Conservation (phyloP, 805 yeast genomes). For the Kuraishia cidri region DNA sequence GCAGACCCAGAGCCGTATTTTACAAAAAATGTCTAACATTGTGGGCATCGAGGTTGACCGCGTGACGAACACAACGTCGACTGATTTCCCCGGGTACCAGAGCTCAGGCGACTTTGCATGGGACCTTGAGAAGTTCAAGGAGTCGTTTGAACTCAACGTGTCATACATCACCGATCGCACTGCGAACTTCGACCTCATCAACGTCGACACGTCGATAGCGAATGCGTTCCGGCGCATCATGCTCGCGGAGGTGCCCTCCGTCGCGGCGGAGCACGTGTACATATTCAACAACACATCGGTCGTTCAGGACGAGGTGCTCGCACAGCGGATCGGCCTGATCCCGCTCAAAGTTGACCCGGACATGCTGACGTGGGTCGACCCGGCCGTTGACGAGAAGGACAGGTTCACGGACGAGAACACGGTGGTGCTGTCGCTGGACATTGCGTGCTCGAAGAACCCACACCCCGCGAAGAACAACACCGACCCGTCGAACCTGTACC, state of each 20-base stretch:
- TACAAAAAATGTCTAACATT: conserved; percentile 48
- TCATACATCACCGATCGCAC: conserved; percentile 54
- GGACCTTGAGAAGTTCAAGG: conserved; percentile 75
- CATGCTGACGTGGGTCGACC: conserved; percentile 74
- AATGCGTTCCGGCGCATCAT: conserved; percentile 96
- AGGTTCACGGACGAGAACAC: conserved; percentile 85
- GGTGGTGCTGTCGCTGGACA: conserved; percentile 71
- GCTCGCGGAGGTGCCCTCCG: conserved; percentile 95
- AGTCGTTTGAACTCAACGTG: conserved; percentile 57
- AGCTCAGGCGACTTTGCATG: conserved; percentile 59
- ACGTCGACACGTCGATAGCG: conserved; percentile 86
- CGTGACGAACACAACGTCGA: conserved; percentile 81
- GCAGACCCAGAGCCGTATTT: background rate
- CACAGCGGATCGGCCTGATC: conserved; percentile 89
- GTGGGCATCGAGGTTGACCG: conserved; percentile 87
- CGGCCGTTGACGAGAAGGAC: conserved; percentile 46
- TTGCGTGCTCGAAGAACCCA: conserved; percentile 78
- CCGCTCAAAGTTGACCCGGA: conserved; percentile 93
- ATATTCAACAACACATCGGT: conserved; percentile 93
- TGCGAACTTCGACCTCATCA: conserved; percentile 81
- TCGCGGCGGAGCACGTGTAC: conserved; percentile 89
- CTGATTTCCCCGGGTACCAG: conserved; percentile 87
- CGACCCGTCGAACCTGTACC: conserved; percentile 76
- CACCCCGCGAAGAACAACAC: conserved; percentile 71
- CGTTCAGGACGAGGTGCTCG: conserved; percentile 93